Evolutionary conservation across 1,284 basidiomycete genomes (phyloP).

Genomic region (Waitea zeae): DNA sequence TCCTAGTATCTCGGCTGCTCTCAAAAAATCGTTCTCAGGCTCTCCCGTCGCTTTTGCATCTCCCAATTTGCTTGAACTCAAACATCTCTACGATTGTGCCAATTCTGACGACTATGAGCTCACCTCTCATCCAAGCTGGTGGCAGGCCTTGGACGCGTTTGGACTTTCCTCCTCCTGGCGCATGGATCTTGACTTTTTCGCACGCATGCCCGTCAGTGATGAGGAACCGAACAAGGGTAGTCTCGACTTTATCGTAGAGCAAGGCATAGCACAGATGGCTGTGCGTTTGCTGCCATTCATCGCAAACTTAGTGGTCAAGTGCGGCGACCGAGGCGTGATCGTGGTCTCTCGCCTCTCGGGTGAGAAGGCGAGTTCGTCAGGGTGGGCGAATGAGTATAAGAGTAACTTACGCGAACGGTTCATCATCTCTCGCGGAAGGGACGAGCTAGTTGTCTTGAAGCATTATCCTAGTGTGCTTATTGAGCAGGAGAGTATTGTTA

Average conservation of each 20-base stretch:
- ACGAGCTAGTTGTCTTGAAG: slow-evolving; percentile 6
- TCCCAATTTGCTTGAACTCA: slow-evolving; percentile 69
- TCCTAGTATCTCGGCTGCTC: slow-evolving; percentile 31
- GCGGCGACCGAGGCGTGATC: slow-evolving; percentile 50
- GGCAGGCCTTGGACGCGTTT: slow-evolving; percentile 44
- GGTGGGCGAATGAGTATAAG: slow-evolving; percentile 31
- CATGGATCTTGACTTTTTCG: slow-evolving; percentile 40
- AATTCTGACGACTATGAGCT: slow-evolving; percentile 26
- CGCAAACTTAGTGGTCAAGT: slow-evolving; percentile 69
- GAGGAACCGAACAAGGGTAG: slow-evolving; percentile 21
- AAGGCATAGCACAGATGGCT: slow-evolving; percentile 66
- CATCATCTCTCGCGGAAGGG: slow-evolving; percentile 23
- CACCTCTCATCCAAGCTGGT: slow-evolving; percentile 40
- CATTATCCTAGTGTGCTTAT: slow-evolving; percentile 1
- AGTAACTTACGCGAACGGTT: slow-evolving; percentile 28
- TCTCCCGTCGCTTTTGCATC: slow-evolving; percentile 52
- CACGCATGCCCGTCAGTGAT: slow-evolving; percentile 24
- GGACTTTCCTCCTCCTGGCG: slow-evolving; percentile 47
- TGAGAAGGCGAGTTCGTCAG: too few species aligned
- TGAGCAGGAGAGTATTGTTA: slow-evolving; percentile 21
- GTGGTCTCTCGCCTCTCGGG: slow-evolving; percentile 38
- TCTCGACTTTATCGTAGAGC: slow-evolving; percentile 44
- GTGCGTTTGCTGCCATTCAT: slow-evolving; percentile 69
- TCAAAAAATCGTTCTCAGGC: slow-evolving; percentile 10
- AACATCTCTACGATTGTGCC: slow-evolving; percentile 40